Conservation (phyloP, 2,329 filamentous ascomycete species). For the Aspergillus chevalieri region DNA sequence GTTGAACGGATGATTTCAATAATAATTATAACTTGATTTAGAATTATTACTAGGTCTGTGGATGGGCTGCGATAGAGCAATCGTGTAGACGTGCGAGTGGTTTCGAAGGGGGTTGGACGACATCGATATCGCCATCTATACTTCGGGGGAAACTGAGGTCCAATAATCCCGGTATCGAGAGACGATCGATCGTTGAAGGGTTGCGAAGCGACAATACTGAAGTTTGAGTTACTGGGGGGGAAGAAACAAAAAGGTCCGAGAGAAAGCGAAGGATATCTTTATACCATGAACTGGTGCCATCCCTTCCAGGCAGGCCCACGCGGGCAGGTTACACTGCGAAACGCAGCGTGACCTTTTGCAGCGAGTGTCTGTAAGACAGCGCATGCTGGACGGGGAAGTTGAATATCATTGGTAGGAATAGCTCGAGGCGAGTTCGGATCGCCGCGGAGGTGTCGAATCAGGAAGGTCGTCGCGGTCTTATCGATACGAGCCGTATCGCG, state of each 20-base stretch:
- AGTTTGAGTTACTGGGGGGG: neutral
- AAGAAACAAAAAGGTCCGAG: neutral
- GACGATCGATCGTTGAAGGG: neutral
- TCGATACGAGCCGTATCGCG: neutral
- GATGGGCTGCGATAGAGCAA: constrained; percentile 26
- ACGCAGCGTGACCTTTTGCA: neutral
- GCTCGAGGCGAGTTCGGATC: neutral
- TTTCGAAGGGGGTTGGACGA: constrained; percentile 25
- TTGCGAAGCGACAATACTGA: neutral
- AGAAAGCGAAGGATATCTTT: neutral
- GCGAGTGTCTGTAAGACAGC: neutral
- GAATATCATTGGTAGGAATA: neutral
- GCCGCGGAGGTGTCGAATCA: neutral
- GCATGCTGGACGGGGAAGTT: neutral
- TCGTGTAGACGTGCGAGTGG: constrained; percentile 28
- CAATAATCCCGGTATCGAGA: neutral
- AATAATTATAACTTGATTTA: constrained; percentile 2
- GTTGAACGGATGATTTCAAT: constrained; percentile 1
- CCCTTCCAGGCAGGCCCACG: constrained; percentile 3
- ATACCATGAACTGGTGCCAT: neutral
- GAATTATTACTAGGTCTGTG: constrained; percentile 24
- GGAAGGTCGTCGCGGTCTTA: constrained; percentile 2
- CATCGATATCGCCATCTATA: constrained; percentile 27
- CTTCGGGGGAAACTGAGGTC: neutral
- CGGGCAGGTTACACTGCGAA: neutral